Conservation (phyloP, 805 yeast species). For the Nakazawaea molendinolei region DNA sequence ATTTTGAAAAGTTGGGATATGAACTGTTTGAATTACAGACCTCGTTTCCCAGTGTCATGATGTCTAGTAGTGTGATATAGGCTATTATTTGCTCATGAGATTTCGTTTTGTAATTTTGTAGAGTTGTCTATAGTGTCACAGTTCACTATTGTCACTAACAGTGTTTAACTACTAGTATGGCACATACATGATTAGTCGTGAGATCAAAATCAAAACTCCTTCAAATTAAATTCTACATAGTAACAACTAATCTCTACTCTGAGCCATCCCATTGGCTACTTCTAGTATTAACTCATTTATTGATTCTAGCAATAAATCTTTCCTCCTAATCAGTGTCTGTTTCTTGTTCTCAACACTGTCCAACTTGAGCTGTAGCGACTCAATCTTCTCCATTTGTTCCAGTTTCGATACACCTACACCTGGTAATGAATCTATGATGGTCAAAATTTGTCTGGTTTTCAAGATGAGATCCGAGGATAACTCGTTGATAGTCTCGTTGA, state of each 20-base stretch:
- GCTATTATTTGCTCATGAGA: no score
- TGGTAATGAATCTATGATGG: conserved; percentile 82
- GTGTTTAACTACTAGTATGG: no score
- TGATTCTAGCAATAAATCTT: conserved; percentile 53
- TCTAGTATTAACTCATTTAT: conserved; percentile 62
- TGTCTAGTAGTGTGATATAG: not conserved
- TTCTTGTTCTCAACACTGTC: conserved; percentile 53
- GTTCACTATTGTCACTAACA: no score
- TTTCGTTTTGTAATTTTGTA: no score
- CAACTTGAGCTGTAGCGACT: conserved; percentile 54
- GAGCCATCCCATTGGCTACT: conserved; percentile 49
- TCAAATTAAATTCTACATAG: not conserved
- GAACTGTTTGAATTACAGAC: conserved; percentile 28
- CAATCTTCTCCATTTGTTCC: conserved; percentile 62
- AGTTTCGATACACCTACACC: conserved; percentile 83
- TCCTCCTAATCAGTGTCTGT: conserved; percentile 48
- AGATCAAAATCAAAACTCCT: no score
- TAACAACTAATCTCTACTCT: conserved; percentile 25
- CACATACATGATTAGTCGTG: no score
- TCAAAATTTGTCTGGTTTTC: conserved; percentile 80
- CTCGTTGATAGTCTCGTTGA: conserved; percentile 55
- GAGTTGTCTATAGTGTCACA: no score
- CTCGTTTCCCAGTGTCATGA: conserved; percentile 13
- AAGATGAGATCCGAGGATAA: conserved; percentile 78
- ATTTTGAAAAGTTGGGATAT: conserved; percentile 37